Conservation (phyloP, 805 yeast species). For the Starmerella sirachaensis region DNA sequence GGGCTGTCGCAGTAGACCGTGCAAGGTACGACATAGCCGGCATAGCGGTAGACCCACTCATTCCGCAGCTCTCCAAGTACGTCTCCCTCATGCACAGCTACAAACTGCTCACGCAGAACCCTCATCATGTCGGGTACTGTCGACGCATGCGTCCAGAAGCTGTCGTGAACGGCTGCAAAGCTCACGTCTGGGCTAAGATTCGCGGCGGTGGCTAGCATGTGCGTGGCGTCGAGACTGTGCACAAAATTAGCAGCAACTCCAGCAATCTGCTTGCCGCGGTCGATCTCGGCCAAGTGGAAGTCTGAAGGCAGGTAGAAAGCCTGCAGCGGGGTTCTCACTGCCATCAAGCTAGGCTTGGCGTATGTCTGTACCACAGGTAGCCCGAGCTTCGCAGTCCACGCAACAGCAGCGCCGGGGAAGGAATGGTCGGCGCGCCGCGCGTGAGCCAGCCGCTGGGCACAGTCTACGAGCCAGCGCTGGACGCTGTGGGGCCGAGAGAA, state of each 20-base stretch:
- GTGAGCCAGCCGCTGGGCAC: slow-evolving; percentile 62
- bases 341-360: slow-evolving; percentile 45
- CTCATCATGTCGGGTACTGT: slow-evolving; percentile 56
- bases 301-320: slow-evolving; percentile 70
- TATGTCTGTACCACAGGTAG: slow-evolving; percentile 91
- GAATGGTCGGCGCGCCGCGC: slow-evolving; percentile 54
- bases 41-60: slow-evolving; percentile 67
- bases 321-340: slow-evolving; percentile 63
- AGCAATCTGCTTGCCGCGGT: slow-evolving; percentile 65
- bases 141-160: slow-evolving; percentile 87
- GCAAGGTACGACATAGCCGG: slow-evolving; percentile 46
- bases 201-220: slow-evolving; percentile 72
- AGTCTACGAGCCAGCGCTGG: slow-evolving; percentile 78
- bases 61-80: slow-evolving; percentile 50
- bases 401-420: slow-evolving; percentile 8
- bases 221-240: slow-evolving; percentile 86
- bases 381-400: slow-evolving; percentile 84
- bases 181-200: slow-evolving; percentile 44
- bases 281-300: slow-evolving; percentile 59
- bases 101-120: slow-evolving; percentile 59
- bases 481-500: no score
- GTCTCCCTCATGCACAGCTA: slow-evolving; percentile 54
- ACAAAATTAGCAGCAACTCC: slow-evolving; percentile 86
- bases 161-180: slow-evolving; percentile 91
- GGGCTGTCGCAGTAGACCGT: slow-evolving; percentile 40